A percentile compares a stretch with the other conserved stretches of the same genome.
Evolutionary conservation across 2,329 filamentous ascomycete genomes (phyloP).

Genomic region (Metarhizium guizhouense): DNA sequence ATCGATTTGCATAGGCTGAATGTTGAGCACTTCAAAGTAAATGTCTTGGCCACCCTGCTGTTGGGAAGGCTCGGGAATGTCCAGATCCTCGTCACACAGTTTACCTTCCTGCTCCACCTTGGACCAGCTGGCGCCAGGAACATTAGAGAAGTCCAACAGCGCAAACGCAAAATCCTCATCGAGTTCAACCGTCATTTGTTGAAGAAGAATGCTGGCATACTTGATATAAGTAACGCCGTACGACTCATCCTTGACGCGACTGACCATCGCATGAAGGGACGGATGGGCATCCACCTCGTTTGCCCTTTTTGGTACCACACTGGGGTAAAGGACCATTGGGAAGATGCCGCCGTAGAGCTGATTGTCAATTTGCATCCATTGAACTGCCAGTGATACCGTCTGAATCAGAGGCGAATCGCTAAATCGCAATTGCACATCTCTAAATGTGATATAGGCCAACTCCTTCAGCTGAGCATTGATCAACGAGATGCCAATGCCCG

Average conservation of each 20-base stretch:
- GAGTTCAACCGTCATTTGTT: conserved; percentile 96
- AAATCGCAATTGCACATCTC: conserved; percentile 84
- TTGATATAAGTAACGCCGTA: conserved; percentile 98
- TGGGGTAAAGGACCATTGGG: conserved; percentile 93
- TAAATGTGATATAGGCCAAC: conserved; percentile 84
- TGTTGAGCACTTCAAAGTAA: conserved; percentile 93
- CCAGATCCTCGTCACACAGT: conserved; percentile 80
- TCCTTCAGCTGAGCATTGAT: conserved; percentile 90
- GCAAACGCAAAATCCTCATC: conserved; percentile 98
- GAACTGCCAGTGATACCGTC: conserved; percentile 80
- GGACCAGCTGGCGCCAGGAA: conserved; percentile 77
- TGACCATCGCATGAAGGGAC: conserved; percentile 85
- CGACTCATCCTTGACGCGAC: conserved; percentile 93
- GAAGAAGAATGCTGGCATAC: conserved; percentile 85
- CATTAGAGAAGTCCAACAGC: conserved; percentile 86
- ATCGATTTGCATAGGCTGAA: conserved; percentile 97
- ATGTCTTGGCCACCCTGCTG: conserved; percentile 84
- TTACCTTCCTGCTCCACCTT: conserved; percentile 63
- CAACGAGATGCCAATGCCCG: conserved; percentile 85
- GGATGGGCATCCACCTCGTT: conserved; percentile 95
- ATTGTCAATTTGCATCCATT: conserved; percentile 99
- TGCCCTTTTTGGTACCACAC: conserved; percentile 92
- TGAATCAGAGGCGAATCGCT: conserved; percentile 91
- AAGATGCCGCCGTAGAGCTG: conserved; percentile 98
- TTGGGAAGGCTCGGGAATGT: conserved; percentile 84